A percentile compares a stretch with the other conserved stretches of the same genome.
These are phyloP conservation scores for Trametes villosa DNA, from an alignment of 768 basidiomycete species.

Conservation along the genomic window DNA sequence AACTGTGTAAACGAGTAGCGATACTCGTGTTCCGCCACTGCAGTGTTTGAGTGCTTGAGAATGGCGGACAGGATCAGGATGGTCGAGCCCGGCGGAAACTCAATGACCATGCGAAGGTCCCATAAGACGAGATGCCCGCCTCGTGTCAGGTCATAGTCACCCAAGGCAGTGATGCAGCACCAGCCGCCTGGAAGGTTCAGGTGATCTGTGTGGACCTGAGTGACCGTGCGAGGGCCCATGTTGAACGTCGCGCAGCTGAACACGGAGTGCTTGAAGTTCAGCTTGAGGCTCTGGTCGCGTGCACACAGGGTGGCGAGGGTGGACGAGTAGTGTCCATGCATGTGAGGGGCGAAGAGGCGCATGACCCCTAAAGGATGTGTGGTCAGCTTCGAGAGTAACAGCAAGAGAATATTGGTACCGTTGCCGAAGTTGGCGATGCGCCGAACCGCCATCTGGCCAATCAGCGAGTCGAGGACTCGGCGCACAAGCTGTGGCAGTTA, in stretches of 20 bases:
- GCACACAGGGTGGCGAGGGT: too few relatives aligned
- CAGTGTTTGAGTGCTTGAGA: constrained; percentile 13
- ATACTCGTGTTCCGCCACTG: constrained; percentile 21
- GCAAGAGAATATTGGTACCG: too few relatives aligned
- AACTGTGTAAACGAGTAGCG: constrained; percentile 36
- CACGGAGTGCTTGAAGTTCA: constrained; percentile 32
- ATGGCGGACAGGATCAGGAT: constrained; percentile 15
- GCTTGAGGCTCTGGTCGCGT: too few relatives aligned
- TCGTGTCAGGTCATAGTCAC: constrained; percentile 31
- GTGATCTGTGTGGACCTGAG: constrained; percentile 30
- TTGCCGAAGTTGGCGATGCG: too few relatives aligned
- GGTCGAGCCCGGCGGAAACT: constrained; percentile 31
- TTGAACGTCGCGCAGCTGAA: constrained; percentile 38
- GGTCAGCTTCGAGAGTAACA: too few relatives aligned
- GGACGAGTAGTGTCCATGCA: too few relatives aligned
- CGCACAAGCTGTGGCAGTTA: too few relatives aligned
- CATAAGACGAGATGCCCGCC: constrained; percentile 41
- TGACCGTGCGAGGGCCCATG: constrained; percentile 28
- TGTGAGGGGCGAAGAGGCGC: too few relatives aligned
- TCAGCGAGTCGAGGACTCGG: too few relatives aligned
- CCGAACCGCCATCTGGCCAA: too few relatives aligned
- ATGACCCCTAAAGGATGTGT: too few relatives aligned
- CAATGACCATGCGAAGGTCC: constrained; percentile 31
- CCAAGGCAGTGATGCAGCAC: constrained; percentile 38
- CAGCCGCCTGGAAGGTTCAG: constrained; percentile 38